Percentiles rank a stretch among this genome's conserved stretches.
phyloP scores from a whole-genome alignment of 73 alveolate genomes.

The Paramecium caudatum region DNA sequence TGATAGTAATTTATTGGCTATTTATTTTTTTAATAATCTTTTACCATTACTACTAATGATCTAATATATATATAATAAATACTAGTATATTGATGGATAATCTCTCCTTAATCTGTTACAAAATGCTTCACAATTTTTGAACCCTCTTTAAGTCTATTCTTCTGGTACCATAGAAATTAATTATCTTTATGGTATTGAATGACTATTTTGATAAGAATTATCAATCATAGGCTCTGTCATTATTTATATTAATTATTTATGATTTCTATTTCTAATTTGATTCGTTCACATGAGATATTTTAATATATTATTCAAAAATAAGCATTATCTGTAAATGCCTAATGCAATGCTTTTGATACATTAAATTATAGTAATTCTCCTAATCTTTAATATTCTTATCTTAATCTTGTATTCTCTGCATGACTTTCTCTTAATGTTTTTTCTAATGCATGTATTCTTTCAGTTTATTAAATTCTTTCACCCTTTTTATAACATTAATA shows the following conservation, averaged over 20 bases:
- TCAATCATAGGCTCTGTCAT: neutral
- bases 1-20: constrained; percentile 19
- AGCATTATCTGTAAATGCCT: constrained; percentile 71
- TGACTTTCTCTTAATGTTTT: constrained; percentile 67
- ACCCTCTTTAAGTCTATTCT: constrained; percentile 34
- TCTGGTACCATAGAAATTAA: too few species aligned
- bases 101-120: constrained; percentile 65
- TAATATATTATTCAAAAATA: constrained; percentile 70
- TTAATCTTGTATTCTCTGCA: constrained; percentile 70
- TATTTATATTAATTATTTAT: constrained; percentile 3
- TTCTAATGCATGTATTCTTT: constrained; percentile 57
- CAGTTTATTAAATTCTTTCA: constrained; percentile 67
- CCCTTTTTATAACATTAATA: neutral
- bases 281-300: neutral
- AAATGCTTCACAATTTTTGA: constrained; percentile 62
- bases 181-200: too few species aligned
- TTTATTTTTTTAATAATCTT: constrained; percentile 27
- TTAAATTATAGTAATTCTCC: constrained; percentile 71
- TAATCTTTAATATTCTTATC: constrained; percentile 71
- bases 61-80: neutral
- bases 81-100: constrained; percentile 21
- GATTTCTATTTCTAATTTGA: constrained; percentile 29
- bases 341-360: constrained; percentile 72
- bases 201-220: neutral
- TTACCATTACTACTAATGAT: neutral